These are phyloP conservation scores for Choiromyces venosus DNA, from an alignment of 495 filamentous ascomycete genomes.

Conservation along the genomic window DNA sequence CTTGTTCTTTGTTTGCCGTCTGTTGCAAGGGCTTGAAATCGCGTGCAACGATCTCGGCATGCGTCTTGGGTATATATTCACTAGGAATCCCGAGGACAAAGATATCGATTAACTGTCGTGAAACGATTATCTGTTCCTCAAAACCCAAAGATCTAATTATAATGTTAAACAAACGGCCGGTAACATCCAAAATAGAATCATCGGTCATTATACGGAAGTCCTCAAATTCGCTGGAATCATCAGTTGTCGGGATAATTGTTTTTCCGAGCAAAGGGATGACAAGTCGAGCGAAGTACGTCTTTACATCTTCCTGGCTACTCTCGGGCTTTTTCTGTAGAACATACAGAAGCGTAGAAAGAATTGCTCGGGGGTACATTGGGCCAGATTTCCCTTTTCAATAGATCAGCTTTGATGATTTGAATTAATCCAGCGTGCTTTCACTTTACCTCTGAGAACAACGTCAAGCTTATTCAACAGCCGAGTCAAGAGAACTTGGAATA, in stretches of 20 bases:
- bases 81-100: constrained; percentile 45
- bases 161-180: constrained; percentile 60
- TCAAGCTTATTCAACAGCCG: constrained; percentile 63
- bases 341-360: constrained; percentile 62
- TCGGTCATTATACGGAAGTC: constrained; percentile 50
- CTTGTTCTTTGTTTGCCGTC: constrained; percentile 43
- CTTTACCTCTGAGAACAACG: constrained; percentile 53
- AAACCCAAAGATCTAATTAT: constrained; percentile 54
- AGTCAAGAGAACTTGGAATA: constrained; percentile 65
- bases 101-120: constrained; percentile 54
- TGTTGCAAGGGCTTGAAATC: constrained; percentile 32
- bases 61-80: constrained; percentile 16
- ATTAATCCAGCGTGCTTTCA: constrained; percentile 16
- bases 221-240: constrained; percentile 40
- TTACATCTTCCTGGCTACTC: constrained; percentile 49
- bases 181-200: constrained; percentile 53
- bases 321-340: constrained; percentile 54
- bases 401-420: constrained; percentile 35
- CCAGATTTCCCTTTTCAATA: constrained; percentile 23
- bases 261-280: constrained; percentile 51
- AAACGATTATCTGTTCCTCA: constrained; percentile 54
- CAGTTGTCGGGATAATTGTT: constrained; percentile 45
- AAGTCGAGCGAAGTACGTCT: constrained; percentile 57
- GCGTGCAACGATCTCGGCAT: constrained; percentile 18
- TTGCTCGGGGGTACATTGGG: constrained; percentile 53